Conservation (phyloP, 768 basidiomycete genomes). For the Cyclocybe aegerita region DNA sequence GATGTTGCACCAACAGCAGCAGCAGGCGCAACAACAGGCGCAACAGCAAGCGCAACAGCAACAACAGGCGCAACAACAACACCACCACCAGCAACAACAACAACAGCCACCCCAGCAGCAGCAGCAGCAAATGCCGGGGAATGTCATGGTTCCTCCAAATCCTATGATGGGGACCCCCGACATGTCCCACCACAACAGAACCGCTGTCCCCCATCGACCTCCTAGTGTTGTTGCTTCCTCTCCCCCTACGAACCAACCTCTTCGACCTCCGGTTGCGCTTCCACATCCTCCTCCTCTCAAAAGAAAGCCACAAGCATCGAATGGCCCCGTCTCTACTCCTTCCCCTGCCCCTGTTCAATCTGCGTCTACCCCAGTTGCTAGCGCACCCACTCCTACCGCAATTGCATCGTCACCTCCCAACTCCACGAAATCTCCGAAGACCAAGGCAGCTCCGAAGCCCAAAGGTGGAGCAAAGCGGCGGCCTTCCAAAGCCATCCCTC, state of each 20-base stretch:
- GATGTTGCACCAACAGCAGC: background rate
- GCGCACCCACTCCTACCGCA: constrained; percentile 52
- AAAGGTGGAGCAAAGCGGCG: constrained; percentile 35
- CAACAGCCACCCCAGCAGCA: constrained; percentile 19
- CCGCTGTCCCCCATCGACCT: constrained; percentile 18
- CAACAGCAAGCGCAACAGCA: constrained; percentile 14
- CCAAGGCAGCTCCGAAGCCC: constrained; percentile 47
- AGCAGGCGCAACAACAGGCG: background rate
- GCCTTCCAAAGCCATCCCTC: constrained; percentile 28
- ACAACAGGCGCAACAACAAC: constrained; percentile 19
- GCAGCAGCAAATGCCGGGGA: constrained; percentile 12
- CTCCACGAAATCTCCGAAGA: constrained; percentile 69
- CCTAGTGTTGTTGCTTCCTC: constrained; percentile 19
- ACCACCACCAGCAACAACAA: constrained; percentile 6
- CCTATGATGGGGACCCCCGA: constrained; percentile 13
- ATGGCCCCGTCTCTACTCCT: constrained; percentile 15
- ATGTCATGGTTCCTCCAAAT: constrained; percentile 11
- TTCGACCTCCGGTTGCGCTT: constrained; percentile 17
- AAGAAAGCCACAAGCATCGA: constrained; percentile 12
- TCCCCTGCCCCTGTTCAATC: constrained; percentile 23
- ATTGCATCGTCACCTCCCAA: constrained; percentile 60
- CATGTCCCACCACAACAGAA: constrained; percentile 8
- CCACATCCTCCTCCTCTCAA: constrained; percentile 21
- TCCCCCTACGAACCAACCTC: constrained; percentile 18
- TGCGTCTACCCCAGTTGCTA: constrained; percentile 44